Evolutionary conservation across 2,329 filamentous ascomycete genomes (phyloP).

Genomic region (Fusarium brachygibbosum): DNA sequence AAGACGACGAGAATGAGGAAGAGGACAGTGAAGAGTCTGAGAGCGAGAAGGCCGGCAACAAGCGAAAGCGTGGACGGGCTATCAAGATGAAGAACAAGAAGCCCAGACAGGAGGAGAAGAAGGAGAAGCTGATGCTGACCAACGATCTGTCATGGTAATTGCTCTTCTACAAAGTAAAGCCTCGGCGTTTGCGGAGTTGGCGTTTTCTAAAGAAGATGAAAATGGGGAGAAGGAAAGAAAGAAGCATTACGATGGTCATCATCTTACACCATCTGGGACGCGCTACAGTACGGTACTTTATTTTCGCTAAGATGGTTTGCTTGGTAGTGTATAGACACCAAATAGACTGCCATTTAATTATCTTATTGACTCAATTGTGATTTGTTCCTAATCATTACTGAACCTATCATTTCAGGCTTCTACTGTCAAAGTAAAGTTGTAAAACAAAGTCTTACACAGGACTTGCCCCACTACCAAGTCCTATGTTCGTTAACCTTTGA

Average conservation of each 20-base stretch:
- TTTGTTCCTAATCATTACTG: background rate
- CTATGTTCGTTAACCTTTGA: conserved; percentile 31
- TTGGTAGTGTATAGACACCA: conserved; percentile 31
- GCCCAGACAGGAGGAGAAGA: conserved; percentile 75
- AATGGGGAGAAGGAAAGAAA: conserved; percentile 12
- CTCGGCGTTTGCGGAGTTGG: conserved; percentile 48
- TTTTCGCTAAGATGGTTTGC: conserved; percentile 7
- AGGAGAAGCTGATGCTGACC: conserved; percentile 63
- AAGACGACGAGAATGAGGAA: conserved; percentile 70
- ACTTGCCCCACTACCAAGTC: conserved; percentile 11
- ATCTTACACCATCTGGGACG: conserved; percentile 7
- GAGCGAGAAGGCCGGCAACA: conserved; percentile 67
- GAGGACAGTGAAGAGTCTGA: conserved; percentile 71
- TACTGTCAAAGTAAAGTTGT: background rate
- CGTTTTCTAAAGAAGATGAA: conserved; percentile 17
- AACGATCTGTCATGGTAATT: conserved; percentile 60
- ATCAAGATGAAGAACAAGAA: conserved; percentile 63
- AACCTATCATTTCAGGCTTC: background rate
- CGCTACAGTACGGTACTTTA: conserved; percentile 5
- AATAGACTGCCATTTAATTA: conserved; percentile 27
- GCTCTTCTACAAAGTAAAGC: conserved; percentile 18
- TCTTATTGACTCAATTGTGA: background rate
- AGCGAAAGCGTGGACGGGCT: conserved; percentile 65
- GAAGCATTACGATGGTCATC: background rate
- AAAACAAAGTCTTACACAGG: conserved; percentile 10